phyloP scores from a whole-genome alignment of 768 basidiomycete species.

The Leucocoprinus leucothites region DNA sequence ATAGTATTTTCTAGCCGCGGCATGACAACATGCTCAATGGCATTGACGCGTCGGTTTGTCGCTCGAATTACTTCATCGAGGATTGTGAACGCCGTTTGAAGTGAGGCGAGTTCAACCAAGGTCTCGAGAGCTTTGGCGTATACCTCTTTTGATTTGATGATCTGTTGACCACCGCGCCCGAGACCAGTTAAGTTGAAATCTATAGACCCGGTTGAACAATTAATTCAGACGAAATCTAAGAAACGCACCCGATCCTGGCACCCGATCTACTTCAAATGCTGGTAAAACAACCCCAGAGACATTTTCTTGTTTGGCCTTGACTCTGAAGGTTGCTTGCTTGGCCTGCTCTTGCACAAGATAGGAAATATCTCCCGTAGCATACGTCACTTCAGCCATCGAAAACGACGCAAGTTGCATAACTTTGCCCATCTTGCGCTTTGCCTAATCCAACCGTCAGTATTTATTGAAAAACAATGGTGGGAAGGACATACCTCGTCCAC shows the following conservation, averaged over 20 bases:
- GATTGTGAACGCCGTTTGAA: conserved; percentile 97
- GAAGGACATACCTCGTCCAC: conserved; percentile 82
- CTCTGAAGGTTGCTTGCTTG: conserved; percentile 85
- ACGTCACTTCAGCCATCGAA: conserved; percentile 98
- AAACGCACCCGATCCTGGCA: conserved; percentile 70
- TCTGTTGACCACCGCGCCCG: conserved; percentile 94
- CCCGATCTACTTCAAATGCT: conserved; percentile 90
- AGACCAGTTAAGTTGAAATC: conserved; percentile 98
- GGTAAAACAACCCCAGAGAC: conserved; percentile 96
- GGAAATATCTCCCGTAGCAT: conserved; percentile 94
- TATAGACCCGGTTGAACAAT: conserved; percentile 23
- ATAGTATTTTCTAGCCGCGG: conserved; percentile 96
- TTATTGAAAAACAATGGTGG: not conserved
- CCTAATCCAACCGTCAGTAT: conserved; percentile 46
- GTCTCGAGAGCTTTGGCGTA: conserved; percentile 98
- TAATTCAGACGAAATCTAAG: not conserved
- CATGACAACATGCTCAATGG: conserved; percentile 96
- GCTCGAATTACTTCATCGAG: conserved; percentile 98
- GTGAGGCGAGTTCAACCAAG: conserved; percentile 92
- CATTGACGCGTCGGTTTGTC: conserved; percentile 98
- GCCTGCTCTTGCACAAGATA: conserved; percentile 98
- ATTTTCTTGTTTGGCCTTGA: conserved; percentile 95
- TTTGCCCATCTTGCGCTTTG: conserved; percentile 97
- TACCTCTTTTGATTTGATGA: conserved; percentile 91
- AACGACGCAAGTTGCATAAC: conserved; percentile 99